Evolutionary conservation across 441 rosid genomes (phyloP), one percentile per base, ranked within the genome.

Genomic region (Breynia disticha): DNA sequence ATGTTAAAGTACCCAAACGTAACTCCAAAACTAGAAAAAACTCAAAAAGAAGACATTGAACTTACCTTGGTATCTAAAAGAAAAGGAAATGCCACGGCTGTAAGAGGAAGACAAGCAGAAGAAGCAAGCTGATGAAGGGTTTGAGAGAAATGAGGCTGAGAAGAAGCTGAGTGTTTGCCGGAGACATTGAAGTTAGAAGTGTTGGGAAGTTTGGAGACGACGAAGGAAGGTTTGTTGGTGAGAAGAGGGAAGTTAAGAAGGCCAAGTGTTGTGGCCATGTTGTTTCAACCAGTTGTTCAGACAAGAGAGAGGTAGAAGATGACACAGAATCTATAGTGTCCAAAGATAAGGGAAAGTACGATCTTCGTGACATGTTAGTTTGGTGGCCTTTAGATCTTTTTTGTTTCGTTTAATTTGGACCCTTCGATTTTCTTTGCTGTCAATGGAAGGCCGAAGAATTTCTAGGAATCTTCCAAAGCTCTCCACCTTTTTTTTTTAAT

Each of bases 181-280:
- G 18, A 49, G 46, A 56, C 11, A 15, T 21, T 39, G 45, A 65
- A 55, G 49, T 76, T 66, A 19, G 67, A 24, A 18, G 63, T 57
- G 37, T 22, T 53, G 14, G 65, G 61, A 1, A 72, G 60, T 56
- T 72, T 74, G 5, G 74, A 55, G 5, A 41, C 24, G 18, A 39
- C 19, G 45, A 3, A 35, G 16, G 52, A 49, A 12, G 67, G 61
- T 52, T 51, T 75, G 19, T 60, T 68, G 35, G 79, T 61, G 51
- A 63, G 68, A 57, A 65, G 19, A 16, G 76, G 83, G 39, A 74
- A 67, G 44, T 65, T 68, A 1, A 76, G 79, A 60, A 78, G 76
- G 78, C 82, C 59, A 63, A 81, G 81, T 55, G 94, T 79, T 86
- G 80, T 57, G 50, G 87, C 86, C 97, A 84, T 85, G 70, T 76